Percentiles rank a stretch among this genome's conserved stretches.
Evolutionary conservation across 2,329 filamentous ascomycete species (phyloP).

Genomic region (Aspergillus pseudoglaucus): DNA sequence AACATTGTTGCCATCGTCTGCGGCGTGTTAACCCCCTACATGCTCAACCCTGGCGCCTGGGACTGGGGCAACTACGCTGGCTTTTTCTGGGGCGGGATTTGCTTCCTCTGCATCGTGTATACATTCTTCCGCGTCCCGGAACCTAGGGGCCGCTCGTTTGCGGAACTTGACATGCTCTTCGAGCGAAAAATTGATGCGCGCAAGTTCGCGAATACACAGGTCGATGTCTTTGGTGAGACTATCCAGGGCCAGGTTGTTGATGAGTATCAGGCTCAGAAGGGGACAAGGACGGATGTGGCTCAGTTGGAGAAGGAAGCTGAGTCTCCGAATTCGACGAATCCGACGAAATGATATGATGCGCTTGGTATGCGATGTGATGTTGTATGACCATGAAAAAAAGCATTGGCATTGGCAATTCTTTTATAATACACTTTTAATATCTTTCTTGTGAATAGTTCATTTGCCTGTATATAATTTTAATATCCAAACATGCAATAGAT

Average conservation of each 20-base stretch:
- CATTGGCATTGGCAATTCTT: background rate
- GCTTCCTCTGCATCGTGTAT: slow-evolving; percentile 74
- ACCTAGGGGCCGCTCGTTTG: slow-evolving; percentile 71
- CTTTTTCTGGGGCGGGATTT: slow-evolving; percentile 81
- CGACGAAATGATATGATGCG: background rate
- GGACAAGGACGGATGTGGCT: slow-evolving; percentile 47
- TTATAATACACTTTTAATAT: background rate
- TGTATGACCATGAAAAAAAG: background rate
- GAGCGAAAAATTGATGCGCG: slow-evolving; percentile 65
- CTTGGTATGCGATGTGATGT: background rate
- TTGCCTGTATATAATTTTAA: background rate
- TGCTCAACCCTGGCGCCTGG: slow-evolving; percentile 84
- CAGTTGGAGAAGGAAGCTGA: slow-evolving; percentile 46
- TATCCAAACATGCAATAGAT: background rate
- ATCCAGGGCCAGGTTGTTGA: slow-evolving; percentile 22
- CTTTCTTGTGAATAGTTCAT: background rate
- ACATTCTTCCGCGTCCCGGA: slow-evolving; percentile 77
- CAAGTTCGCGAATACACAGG: slow-evolving; percentile 58
- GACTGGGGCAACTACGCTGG: slow-evolving; percentile 82
- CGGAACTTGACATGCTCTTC: slow-evolving; percentile 79
- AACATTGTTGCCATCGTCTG: slow-evolving; percentile 78
- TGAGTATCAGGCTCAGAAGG: slow-evolving; percentile 36
- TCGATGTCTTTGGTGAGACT: slow-evolving; percentile 49
- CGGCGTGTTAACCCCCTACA: slow-evolving; percentile 79
- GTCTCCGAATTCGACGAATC: background rate